Base-by-base conservation (phyloP, 495 filamentous ascomycete genomes). In the Penicillium steckii region DNA sequence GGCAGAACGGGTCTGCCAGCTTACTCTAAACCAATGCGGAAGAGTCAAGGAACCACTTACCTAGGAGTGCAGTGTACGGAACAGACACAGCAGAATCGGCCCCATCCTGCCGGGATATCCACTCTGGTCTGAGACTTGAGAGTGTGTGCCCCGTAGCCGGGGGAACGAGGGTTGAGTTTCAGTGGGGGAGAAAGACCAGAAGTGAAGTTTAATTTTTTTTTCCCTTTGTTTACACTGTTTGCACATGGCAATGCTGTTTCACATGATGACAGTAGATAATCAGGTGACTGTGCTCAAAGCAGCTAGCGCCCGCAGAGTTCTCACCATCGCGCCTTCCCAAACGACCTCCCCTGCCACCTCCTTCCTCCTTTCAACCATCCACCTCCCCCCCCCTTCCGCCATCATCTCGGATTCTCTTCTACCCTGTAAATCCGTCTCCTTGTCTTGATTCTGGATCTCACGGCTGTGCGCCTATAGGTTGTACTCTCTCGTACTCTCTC, bases 381-480 rank as follows among this genome's bases (percentile, higher is more conserved):
- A n/a, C n/a, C 55, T 49, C 35, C 47, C 46, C 40, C 43, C 59
- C 42, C 60, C 56, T 59, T n/a, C n/a, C 35, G 44, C 42, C 51
- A 29, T 50, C 41, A 41, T 46, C 27, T 52, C 57, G 51, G 48
- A 49, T 55, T 53, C 33, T 17, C 32, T 44, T 55, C 55, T 59
- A 59, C 53, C 45, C 53, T 53, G 61, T 57, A 66, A 71, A 60
- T 55, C 62, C 53, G 55, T 61, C 56, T n/a, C 50, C 48, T 53
- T 60, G 19, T 55, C 48, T 48, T 48, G 51, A 33, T 54, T 62
- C 47, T 41, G 59, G 57, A 53, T 58, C 46, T 63, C 55, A 48
- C 53, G 33, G 30, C 48, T 52, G 49, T 52, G 48, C 62, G 56
- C 55, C 49, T 15, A 47, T 71, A 68, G 64, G 64, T 65, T 64